Base-by-base conservation (phyloP, 352 stramenopile genomes). In the Globisporangium heterothallicum region DNA sequence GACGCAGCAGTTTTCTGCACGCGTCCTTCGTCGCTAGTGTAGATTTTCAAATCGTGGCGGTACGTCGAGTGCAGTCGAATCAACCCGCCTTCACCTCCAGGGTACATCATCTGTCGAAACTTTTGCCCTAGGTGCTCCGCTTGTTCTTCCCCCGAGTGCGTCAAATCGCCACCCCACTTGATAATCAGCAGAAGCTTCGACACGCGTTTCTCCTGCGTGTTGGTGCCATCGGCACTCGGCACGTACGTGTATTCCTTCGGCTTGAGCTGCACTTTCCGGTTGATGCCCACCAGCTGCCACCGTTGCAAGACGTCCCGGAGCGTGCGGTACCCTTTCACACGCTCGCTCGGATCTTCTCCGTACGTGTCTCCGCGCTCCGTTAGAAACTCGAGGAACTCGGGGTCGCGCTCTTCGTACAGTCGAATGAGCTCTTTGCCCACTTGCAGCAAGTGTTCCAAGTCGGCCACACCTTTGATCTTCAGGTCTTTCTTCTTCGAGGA, bases 11-110 rank as follows among this genome's bases (percentile, higher is more conserved):
- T 99, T 64, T 99, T 99, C 83, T 99, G 98, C 9, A 99, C 97
- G 21, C 98, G 80, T 3, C 98, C 97, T 84, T 99, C 98, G 63
- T 99, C 97, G 45, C 84, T 98, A 4, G 96, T 99, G 70, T 99
- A 99, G 51, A 99, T 99, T 70, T 99, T 99, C 12, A 99, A 71
- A 66, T 99, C 97, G 76, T 99, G 97, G 3, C 97, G 89, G 63
- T 98, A 99, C 2, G 97, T 99, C 41, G 96, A 98, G 78, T 99
- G 97, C 32, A 99, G 73, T 27, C 97, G 89, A 42, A 99, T 93
- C 42, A 99, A 90, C 2, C 96, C 97, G 14, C 95, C 95, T 44
- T 94, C 87, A n/a, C 89, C 86, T 38, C 86, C 86, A 0, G 87
- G 88, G 48, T 96, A 97, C 77, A 97, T 88, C 64, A 87, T 89